Base-by-base conservation (phyloP, 1,284 basidiomycete species). In the Boletus semigastroideus region DNA sequence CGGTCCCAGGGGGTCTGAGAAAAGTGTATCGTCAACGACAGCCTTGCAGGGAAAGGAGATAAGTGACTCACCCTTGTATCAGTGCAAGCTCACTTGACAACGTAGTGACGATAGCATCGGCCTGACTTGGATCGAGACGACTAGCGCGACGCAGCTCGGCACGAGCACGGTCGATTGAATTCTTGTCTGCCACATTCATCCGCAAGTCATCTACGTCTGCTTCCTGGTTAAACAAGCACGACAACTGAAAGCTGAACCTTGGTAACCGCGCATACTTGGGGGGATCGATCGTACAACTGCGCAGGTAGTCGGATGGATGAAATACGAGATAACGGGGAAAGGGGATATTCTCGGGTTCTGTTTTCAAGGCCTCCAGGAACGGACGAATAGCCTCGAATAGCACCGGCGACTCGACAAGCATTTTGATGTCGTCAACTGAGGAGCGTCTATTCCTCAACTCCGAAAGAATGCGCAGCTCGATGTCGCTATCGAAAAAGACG, bases 1-100 rank as follows among this genome's bases (percentile, higher is more conserved):
- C 87, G 0, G 87, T 89, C 2, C 87, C 87, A 7, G 87, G 87
- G 27, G 87, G 87, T 31, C 84, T 86, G 38, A 16, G 38, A 5
- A 25, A 25, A 6, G 25, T 25, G 17, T 13, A 55, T 51, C 14
- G 36, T 51, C 6, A 52, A 52, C 48, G 20, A 56, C 38, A 0
- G n/a, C 43, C 4, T 28, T 34, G 5, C 20, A 28, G n/a, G 16
- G 8, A 22, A 39, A 17, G 36, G 4, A 17, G 5, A 46, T 2
- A 13, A 1, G 4, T 12, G 52, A 66, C 77, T 61, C 58, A 86
- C 85, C 87, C 87, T 71, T 90, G 86, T 34, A 90, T 84, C 47
- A 90, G 66, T 1, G 77, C 72, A 0, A 90, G 58, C 60, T 89
- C 84, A 11, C 36, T 37, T 37, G 76, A 79, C 39, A 90, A 62